phyloP scores from a whole-genome alignment of 2,329 filamentous ascomycete genomes.

The Penicillium brevicompactum region DNA sequence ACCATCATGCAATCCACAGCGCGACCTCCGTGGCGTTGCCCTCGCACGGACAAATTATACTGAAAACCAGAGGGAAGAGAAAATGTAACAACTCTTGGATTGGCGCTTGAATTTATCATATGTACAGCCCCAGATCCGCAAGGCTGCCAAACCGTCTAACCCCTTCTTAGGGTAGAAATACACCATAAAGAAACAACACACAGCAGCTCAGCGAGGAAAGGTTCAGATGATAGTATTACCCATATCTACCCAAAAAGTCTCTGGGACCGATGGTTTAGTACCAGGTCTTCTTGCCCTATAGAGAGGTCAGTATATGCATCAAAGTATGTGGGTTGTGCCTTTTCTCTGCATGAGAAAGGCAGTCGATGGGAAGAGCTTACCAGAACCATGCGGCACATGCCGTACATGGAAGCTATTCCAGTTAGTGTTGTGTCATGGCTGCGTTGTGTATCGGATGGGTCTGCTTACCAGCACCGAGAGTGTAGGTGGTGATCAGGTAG shows the following conservation, averaged over 20 bases:
- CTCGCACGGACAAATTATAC: too few species aligned
- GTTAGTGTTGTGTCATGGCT: conserved; percentile 10
- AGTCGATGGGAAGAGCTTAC: conserved; percentile 32
- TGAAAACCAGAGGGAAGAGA: not conserved
- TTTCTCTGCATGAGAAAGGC: not conserved
- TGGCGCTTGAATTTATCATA: conserved; percentile 37
- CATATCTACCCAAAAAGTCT: conserved; percentile 57
- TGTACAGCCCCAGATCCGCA: conserved; percentile 39
- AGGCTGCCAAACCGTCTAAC: conserved; percentile 28
- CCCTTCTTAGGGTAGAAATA: conserved; percentile 38
- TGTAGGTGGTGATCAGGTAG: conserved; percentile 58
- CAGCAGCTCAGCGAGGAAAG: conserved; percentile 10
- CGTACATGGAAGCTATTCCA: conserved; percentile 39
- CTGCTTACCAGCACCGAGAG: conserved; percentile 51
- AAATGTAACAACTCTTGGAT: conserved; percentile 28
- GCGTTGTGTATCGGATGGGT: not conserved
- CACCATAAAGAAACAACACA: conserved; percentile 28
- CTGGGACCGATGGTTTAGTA: conserved; percentile 54
- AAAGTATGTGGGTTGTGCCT: not conserved
- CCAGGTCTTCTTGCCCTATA: conserved; percentile 66
- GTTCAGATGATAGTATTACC: conserved; percentile 13
- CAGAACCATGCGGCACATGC: conserved; percentile 48
- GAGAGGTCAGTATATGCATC: conserved; percentile 21
- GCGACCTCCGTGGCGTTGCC: too few species aligned
- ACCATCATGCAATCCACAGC: not conserved